A percentile compares a stretch with the other conserved stretches of the same genome.
These are phyloP conservation scores for Chrysanthemum seticuspe DNA, from an alignment of 129 eudicot genomes.

Conservation along the genomic window DNA sequence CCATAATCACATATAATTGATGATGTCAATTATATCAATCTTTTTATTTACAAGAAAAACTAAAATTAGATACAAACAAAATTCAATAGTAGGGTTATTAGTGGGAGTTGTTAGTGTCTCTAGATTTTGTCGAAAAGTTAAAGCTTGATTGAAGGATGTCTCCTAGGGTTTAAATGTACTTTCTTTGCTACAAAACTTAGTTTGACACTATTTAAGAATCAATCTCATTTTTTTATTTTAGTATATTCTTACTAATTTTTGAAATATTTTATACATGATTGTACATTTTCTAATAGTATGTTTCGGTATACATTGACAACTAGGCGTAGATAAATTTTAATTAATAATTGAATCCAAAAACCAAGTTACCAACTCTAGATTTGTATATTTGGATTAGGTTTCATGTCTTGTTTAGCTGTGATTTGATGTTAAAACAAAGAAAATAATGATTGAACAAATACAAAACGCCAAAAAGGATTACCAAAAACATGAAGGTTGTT, in stretches of 20 bases:
- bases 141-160: conserved; percentile 43
- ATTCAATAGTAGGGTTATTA: conserved; percentile 16
- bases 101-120: conserved; percentile 32
- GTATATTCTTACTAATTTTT: no score
- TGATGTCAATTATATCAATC: no score
- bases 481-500: background rate
- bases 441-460: conserved; percentile 3
- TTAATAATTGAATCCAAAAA: background rate
- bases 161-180: conserved; percentile 26
- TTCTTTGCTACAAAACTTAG: conserved; percentile 18
- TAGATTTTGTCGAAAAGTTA: conserved; percentile 27
- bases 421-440: background rate
- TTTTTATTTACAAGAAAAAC: background rate
- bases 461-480: conserved; percentile 10
- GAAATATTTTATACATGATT: no score
- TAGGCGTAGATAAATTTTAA: background rate
- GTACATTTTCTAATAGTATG: no score
- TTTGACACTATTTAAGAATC: conserved; percentile 13
- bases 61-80: background rate
- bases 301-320: no score
- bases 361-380: conserved; percentile 8
- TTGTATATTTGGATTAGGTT: conserved; percentile 16
- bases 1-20: background rate
- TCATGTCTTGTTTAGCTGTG: conserved; percentile 13
- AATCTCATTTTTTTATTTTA: background rate